Evolutionary conservation across 2,329 filamentous ascomycete species (phyloP), one percentile per base, ranked within the genome.

Genomic region (Sarocladium strictum): DNA sequence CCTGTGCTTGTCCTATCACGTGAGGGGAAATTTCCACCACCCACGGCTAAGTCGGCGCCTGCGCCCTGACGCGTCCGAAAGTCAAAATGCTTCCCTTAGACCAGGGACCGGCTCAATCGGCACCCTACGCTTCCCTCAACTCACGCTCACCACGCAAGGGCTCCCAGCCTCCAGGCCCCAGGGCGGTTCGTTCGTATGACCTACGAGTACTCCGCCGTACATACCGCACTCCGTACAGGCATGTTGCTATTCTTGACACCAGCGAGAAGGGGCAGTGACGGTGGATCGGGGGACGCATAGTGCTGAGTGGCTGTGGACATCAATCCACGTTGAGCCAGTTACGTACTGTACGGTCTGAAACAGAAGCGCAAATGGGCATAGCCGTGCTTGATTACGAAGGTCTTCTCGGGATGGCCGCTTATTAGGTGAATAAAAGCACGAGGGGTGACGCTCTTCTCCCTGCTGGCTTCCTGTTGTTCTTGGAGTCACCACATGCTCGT

Each of bases 31-130:
- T n/a, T n/a, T n/a, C 17, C 17, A 19, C 17, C 6, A 40, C 29
- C n/a, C 43, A 29, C 43, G 43, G 43, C 43, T 49, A 49, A 12
- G 3, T 49, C 43, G 43, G 43, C 43, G 43, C 43, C 15, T 4
- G 11, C 14, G 5, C 23, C 17, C 43, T 49, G 43, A 49, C 43
- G 43, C 43, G 43, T 49, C 23, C 4, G 19, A 32, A 49, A 43
- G n/a, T 43, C 17, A 24, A 49, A 49, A 32, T n/a, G n/a, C n/a
- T 6, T 32, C 5, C 29, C 14, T 17, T 49, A 49, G 43, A 17
- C 17, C 43, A 49, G 23, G 43, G 17, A 49, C 43, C 43, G 26
- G 23, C 43, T 49, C 26, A 12, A n/a, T 3, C 26, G 26, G 43
- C 40, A 45, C 10, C 15, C 17, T 23, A 19, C 6, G 17, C 6